phyloP scores from a whole-genome alignment of 306 rosid genomes.

The Medicago lupulina region DNA sequence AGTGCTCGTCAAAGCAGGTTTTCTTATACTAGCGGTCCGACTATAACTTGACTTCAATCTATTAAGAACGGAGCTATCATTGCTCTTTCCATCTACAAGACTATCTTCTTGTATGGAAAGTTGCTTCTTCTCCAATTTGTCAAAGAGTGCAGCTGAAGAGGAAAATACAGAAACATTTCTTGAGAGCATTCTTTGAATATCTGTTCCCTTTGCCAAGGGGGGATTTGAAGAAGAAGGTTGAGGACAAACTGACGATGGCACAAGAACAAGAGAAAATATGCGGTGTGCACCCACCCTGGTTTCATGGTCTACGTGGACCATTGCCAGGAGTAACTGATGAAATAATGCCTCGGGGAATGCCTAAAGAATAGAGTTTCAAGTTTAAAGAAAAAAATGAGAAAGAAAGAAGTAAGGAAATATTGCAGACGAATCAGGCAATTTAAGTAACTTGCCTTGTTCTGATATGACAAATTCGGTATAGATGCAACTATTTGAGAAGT shows the following conservation, averaged over 20 bases:
- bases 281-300: constrained; percentile 94
- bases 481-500: constrained; percentile 94
- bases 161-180: constrained; percentile 89
- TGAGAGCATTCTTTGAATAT: constrained; percentile 66
- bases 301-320: constrained; percentile 97
- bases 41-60: constrained; percentile 71
- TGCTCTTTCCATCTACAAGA: constrained; percentile 49
- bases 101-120: constrained; percentile 52
- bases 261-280: constrained; percentile 92
- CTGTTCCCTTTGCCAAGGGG: constrained; percentile 47
- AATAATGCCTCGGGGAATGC: constrained; percentile 96
- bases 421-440: constrained; percentile 36
- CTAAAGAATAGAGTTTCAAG: constrained; percentile 48
- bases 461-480: constrained; percentile 82
- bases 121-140: constrained; percentile 74
- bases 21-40: constrained; percentile 55
- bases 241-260: constrained; percentile 94
- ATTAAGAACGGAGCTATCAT: constrained; percentile 56
- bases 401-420: constrained; percentile 47
- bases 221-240: constrained; percentile 47
- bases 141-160: constrained; percentile 94
- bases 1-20: constrained; percentile 25
- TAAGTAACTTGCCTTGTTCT: constrained; percentile 82
- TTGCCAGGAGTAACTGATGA: constrained; percentile 88
- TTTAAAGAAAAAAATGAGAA: constrained; percentile 34